These are phyloP conservation scores for Zygoascus hellenicus DNA, from an alignment of 1,139 yeast species.

Conservation along the genomic window DNA sequence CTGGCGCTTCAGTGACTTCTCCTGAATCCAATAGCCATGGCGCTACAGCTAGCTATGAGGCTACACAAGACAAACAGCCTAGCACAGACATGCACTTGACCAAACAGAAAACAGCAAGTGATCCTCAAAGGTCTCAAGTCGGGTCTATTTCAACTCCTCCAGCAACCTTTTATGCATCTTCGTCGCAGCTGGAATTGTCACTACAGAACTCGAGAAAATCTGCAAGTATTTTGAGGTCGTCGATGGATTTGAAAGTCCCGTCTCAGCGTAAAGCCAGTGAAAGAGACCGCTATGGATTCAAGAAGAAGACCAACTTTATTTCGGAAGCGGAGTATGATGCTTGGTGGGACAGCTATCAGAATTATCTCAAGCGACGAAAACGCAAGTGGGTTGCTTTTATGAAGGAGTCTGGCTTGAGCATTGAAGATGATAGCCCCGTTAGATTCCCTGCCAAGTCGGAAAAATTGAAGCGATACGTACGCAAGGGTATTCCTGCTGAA, in stretches of 20 bases:
- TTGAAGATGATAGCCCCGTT: constrained; percentile 29
- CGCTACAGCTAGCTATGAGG: neutral
- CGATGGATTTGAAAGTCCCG: constrained; percentile 14
- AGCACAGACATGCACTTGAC: no score
- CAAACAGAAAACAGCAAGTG: no score
- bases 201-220: constrained; percentile 8
- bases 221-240: constrained; percentile 10
- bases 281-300: constrained; percentile 81
- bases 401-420: constrained; percentile 58
- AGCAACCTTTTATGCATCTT: neutral
- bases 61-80: no score
- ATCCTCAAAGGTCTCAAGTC: neutral
- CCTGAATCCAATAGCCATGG: neutral
- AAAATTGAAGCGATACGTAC: constrained; percentile 69
- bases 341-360: constrained; percentile 71
- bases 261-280: constrained; percentile 2
- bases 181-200: constrained; percentile 2
- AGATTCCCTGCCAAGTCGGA: constrained; percentile 83
- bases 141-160: neutral
- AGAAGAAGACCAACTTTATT: constrained; percentile 52
- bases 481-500: constrained; percentile 93
- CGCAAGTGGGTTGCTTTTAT: constrained; percentile 69
- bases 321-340: constrained; percentile 54
- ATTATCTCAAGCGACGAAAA: constrained; percentile 56
- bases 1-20: neutral